Evolutionary conservation across 1,284 basidiomycete species (phyloP).

Genomic region (Athelia sp.): DNA sequence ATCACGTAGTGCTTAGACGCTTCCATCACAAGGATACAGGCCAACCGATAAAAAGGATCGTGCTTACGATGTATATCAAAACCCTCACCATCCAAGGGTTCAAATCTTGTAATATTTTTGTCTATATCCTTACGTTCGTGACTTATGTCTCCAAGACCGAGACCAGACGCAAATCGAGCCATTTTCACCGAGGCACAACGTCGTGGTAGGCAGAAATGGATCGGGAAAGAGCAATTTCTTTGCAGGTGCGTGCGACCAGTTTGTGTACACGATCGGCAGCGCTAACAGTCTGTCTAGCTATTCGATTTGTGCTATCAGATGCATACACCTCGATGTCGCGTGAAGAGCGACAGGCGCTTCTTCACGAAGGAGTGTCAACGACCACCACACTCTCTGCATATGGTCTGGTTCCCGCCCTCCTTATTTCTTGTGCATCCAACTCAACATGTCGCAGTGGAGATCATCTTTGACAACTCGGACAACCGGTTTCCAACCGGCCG

Average conservation of each 20-base stretch:
- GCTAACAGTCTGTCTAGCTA: conserved; percentile 46
- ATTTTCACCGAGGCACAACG: conserved; percentile 84
- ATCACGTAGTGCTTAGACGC: too few relatives aligned
- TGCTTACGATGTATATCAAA: conserved; percentile 72
- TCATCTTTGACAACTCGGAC: conserved; percentile 87
- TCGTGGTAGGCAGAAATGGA: conserved; percentile 93
- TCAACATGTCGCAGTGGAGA: conserved; percentile 54
- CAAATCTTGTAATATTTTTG: conserved; percentile 75
- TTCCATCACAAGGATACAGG: too few relatives aligned
- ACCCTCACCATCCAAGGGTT: conserved; percentile 94
- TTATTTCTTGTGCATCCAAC: conserved; percentile 9
- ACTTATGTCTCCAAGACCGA: conserved; percentile 43
- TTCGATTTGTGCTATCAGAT: conserved; percentile 96
- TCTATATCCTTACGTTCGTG: conserved; percentile 6
- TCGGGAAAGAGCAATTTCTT: conserved; percentile 98
- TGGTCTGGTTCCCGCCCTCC: conserved; percentile 35
- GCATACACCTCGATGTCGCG: conserved; percentile 94
- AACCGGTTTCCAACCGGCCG: conserved; percentile 88
- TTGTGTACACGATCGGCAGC: not conserved
- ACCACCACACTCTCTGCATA: conserved; percentile 91
- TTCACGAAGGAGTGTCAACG: conserved; percentile 91
- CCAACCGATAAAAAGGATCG: too few relatives aligned
- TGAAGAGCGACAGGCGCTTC: conserved; percentile 87
- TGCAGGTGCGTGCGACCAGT: conserved; percentile 50
- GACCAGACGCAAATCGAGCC: conserved; percentile 83